Conservation (phyloP, 2,329 filamentous ascomycete species). For the Colletotrichum paranaense region DNA sequence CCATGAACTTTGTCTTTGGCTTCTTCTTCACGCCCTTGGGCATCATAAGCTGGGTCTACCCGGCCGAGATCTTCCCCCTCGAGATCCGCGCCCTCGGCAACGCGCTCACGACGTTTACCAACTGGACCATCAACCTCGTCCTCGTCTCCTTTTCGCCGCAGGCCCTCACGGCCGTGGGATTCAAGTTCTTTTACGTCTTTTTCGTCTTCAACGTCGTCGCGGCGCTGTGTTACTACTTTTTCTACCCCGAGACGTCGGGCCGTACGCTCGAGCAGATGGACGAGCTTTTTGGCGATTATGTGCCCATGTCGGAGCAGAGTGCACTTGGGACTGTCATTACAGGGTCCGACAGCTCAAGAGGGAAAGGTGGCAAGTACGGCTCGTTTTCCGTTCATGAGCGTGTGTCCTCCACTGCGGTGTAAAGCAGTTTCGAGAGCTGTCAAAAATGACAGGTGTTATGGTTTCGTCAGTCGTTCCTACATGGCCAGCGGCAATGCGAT, state of each 20-base stretch:
- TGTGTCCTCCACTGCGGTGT: not conserved
- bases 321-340: not conserved
- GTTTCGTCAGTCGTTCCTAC: not conserved
- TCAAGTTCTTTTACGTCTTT: conserved; percentile 54
- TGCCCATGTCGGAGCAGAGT: conserved; percentile 7
- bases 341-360: not conserved
- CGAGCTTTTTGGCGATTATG: conserved; percentile 45
- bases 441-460: not conserved
- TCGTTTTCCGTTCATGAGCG: conserved; percentile 3
- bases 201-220: conserved; percentile 41
- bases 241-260: conserved; percentile 48
- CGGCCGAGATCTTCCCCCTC: conserved; percentile 52
- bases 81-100: conserved; percentile 45
- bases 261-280: conserved; percentile 49
- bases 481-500: not conserved
- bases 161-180: conserved; percentile 54
- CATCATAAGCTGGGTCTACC: conserved; percentile 55
- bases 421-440: not conserved
- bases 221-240: conserved; percentile 39
- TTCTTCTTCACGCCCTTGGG: conserved; percentile 48
- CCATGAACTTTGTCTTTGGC: conserved; percentile 50
- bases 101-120: conserved; percentile 43
- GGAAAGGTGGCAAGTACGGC: not conserved
- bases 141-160: conserved; percentile 61
- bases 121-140: conserved; percentile 51